These are phyloP conservation scores for Cicer cuneatum DNA, from an alignment of 306 rosid species.

Conservation along the genomic window DNA sequence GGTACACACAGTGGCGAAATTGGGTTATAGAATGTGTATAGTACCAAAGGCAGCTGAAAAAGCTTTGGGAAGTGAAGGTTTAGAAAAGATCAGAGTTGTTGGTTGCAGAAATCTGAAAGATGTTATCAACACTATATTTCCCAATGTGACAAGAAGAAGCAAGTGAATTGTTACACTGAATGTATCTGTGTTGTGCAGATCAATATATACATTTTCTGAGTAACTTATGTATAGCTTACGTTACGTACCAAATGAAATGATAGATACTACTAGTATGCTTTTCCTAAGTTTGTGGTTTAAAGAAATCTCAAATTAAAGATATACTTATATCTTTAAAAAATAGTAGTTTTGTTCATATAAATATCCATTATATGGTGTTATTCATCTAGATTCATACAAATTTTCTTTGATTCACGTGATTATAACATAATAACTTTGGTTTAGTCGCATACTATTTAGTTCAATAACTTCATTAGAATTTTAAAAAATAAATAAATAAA, in stretches of 20 bases:
- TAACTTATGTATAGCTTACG: not conserved
- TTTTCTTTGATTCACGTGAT: too few relatives aligned
- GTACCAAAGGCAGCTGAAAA: constrained; percentile 76
- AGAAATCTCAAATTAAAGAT: not conserved
- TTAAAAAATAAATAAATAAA: too few relatives aligned
- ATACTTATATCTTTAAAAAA: too few relatives aligned
- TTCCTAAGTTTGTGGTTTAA: not conserved
- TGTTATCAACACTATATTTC: constrained; percentile 73
- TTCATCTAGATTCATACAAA: too few relatives aligned
- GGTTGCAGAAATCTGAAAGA: constrained; percentile 91
- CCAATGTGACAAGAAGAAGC: constrained; percentile 41
- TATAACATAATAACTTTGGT: too few relatives aligned
- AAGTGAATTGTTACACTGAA: constrained; percentile 14
- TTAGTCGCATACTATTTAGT: too few relatives aligned
- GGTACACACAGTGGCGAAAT: constrained; percentile 69
- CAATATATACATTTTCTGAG: not conserved
- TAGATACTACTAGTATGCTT: not conserved
- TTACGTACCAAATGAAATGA: too few relatives aligned
- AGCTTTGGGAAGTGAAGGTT: constrained; percentile 49
- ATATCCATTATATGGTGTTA: too few relatives aligned
- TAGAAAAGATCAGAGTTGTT: constrained; percentile 56
- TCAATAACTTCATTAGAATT: too few relatives aligned
- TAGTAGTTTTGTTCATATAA: too few relatives aligned
- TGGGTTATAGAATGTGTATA: constrained; percentile 81
- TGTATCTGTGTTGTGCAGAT: constrained; percentile 16